Percentiles rank a stretch among this genome's conserved stretches.
Conservation (phyloP, 2,329 filamentous ascomycete species). For the Myriosclerotinia curreyana region DNA sequence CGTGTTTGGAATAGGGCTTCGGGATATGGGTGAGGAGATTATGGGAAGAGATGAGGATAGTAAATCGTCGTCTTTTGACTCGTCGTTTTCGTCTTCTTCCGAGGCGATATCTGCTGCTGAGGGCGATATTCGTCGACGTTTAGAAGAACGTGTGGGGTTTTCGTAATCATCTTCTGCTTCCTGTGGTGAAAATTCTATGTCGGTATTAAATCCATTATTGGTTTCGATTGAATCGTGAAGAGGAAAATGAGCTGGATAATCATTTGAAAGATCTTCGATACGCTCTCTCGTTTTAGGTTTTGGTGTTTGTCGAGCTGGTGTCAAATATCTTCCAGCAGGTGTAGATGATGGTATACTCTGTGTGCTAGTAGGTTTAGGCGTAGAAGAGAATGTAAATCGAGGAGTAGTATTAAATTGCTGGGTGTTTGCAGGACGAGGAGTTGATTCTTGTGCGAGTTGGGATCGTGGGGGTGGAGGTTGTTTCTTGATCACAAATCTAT, state of each 20-base stretch:
- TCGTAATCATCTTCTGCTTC: constrained; percentile 29
- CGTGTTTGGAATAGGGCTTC: constrained; percentile 27
- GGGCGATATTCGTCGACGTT: constrained; percentile 35
- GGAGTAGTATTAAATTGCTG: constrained; percentile 40
- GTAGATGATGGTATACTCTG: constrained; percentile 31
- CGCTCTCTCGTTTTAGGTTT: constrained; percentile 28
- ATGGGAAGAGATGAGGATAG: constrained; percentile 30
- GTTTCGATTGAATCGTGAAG: constrained; percentile 36
- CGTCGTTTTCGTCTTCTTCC: constrained; percentile 19
- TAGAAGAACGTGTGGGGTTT: constrained; percentile 30
- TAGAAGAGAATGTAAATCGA: constrained; percentile 38
- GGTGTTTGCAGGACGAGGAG: constrained; percentile 27
- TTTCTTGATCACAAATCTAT: constrained; percentile 40
- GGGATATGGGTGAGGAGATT: constrained; percentile 33
- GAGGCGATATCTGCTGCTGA: constrained; percentile 22
- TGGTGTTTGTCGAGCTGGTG: constrained; percentile 29
- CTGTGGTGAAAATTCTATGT: constrained; percentile 25
- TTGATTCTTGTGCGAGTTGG: constrained; percentile 30
- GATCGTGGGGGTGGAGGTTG: constrained; percentile 28
- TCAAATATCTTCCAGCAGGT: constrained; percentile 34
- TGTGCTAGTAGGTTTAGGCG: constrained; percentile 32
- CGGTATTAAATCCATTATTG: constrained; percentile 26
- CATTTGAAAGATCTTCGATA: constrained; percentile 29
- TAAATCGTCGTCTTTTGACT: constrained; percentile 20
- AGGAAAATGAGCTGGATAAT: constrained; percentile 22